Evolutionary conservation across 1,284 basidiomycete species (phyloP), one percentile per base, ranked within the genome.

Genomic region (Heterobasidion irregulare): DNA sequence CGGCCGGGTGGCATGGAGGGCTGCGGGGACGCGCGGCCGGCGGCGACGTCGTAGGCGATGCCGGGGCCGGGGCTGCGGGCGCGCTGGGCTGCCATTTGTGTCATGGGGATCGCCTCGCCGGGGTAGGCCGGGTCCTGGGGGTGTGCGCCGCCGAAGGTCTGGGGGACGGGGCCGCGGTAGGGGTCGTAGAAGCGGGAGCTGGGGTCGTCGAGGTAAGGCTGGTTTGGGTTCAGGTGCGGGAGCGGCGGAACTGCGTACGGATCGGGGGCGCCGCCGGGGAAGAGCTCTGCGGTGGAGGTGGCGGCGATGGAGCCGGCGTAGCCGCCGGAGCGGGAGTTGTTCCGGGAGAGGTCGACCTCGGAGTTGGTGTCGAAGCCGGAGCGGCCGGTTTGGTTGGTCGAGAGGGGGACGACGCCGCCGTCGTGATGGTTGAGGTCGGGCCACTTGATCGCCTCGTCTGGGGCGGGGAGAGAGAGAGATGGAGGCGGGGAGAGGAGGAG

Each of bases 401-500:
- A 86, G 7, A 89, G 72, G 15, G 84, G 76, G 51, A 83, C 26
- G 26, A 26, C 83, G 41, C 61, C 66, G 2, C 66, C 75, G 54
- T 75, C 73, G 63, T 89, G 86, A 1, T 78, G 68, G 66, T 89
- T 89, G 49, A 92, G 76, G 62, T 92, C 89, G 1, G 89, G 89
- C 89, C 89, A 92, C 70, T 91, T 91, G 70, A 92, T 92, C 33
- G 86, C 86, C 68, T 89, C 86, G 62, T 77, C 88, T 89, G 8
- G 16, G 16, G 46, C 33, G 54, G 43, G 33, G 8, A 18, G 26
- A 33, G 59, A 46, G 59, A 50, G 54, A 18, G 53, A 55, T 50
- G 36, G 55, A 36, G 46, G 53, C 33, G 34, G 7, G 12, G 52
- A 46, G 51, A 56, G 15, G 16, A 41, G 1, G 43, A 12, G 13